These are phyloP conservation scores for Aspergillus sp. DNA, from an alignment of 2,329 filamentous ascomycete species.

Conservation along the genomic window DNA sequence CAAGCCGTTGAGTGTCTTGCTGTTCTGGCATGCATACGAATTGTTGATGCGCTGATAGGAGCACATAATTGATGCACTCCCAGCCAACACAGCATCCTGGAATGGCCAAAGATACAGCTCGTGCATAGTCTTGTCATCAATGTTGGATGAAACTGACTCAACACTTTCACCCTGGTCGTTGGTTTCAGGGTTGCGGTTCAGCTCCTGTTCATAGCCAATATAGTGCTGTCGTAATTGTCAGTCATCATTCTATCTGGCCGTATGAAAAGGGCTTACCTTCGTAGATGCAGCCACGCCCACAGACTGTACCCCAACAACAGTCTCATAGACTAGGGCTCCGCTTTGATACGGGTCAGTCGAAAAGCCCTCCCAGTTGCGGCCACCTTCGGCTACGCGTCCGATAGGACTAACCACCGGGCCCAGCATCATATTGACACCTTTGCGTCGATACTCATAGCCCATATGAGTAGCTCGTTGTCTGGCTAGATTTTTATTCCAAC, in stretches of 20 bases:
- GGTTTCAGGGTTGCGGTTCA: constrained; percentile 14
- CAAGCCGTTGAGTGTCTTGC: constrained; percentile 63
- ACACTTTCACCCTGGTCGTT: constrained; percentile 5
- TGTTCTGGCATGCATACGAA: constrained; percentile 72
- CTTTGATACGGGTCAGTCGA: constrained; percentile 42
- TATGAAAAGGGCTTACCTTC: constrained; percentile 9
- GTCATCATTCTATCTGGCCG: not conserved
- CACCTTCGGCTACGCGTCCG: constrained; percentile 24
- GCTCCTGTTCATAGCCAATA: constrained; percentile 55
- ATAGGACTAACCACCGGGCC: constrained; percentile 37
- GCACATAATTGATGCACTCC: constrained; percentile 55
- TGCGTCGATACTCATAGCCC: constrained; percentile 32
- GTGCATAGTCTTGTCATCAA: constrained; percentile 58
- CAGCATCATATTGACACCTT: constrained; percentile 37
- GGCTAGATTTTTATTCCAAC: constrained; percentile 31
- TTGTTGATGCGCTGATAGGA: constrained; percentile 61
- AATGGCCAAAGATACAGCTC: constrained; percentile 62
- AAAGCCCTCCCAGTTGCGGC: constrained; percentile 45
- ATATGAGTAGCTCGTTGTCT: constrained; percentile 23
- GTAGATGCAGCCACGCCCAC: constrained; percentile 35
- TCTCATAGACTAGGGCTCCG: constrained; percentile 36
- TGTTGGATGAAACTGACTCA: constrained; percentile 49
- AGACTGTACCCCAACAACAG: constrained; percentile 40
- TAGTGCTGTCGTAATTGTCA: constrained; percentile 40
- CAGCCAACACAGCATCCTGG: constrained; percentile 51